Evolutionary conservation across 2,329 filamentous ascomycete species (phyloP).

Genomic region (Drechmeria coniospora): DNA sequence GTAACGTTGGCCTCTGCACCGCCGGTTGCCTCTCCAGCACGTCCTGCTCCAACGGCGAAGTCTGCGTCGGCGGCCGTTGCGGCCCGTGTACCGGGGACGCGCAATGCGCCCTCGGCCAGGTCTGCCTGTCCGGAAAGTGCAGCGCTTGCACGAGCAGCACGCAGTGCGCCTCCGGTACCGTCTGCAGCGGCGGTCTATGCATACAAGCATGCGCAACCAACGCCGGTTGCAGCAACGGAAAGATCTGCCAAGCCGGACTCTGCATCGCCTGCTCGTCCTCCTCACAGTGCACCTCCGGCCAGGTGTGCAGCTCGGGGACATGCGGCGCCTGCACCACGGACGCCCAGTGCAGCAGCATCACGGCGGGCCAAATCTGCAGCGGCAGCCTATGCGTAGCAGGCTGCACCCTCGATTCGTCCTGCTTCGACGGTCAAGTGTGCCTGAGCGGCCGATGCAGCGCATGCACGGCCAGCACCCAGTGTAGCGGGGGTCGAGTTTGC

Average conservation of each 20-base stretch:
- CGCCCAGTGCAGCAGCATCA: neutral
- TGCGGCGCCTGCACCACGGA: constrained; percentile 2
- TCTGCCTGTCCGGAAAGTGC: too few species aligned
- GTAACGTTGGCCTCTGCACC: too few species aligned
- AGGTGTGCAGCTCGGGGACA: constrained; percentile 4
- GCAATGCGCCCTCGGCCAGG: neutral
- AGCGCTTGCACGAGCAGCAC: too few species aligned
- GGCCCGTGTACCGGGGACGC: constrained; percentile 1
- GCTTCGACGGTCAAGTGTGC: constrained; percentile 2
- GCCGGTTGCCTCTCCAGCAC: too few species aligned
- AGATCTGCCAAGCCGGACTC: constrained; percentile 1
- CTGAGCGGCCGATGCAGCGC: constrained; percentile 1
- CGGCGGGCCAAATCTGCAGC: constrained; percentile 1
- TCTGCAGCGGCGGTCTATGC: too few species aligned
- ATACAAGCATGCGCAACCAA: too few species aligned
- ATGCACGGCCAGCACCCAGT: neutral
- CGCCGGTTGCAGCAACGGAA: constrained; percentile 1
- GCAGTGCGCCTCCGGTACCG: neutral
- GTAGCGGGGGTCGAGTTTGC: constrained; percentile 3
- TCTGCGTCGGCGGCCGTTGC: too few species aligned
- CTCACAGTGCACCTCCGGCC: constrained; percentile 1
- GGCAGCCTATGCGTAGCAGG: constrained; percentile 3
- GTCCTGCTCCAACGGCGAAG: too few species aligned
- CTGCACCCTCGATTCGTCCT: constrained; percentile 2
- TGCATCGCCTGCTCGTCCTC: constrained; percentile 2